phyloP scores from a whole-genome alignment of 768 basidiomycete genomes.

The Hygrocybe punicea region DNA sequence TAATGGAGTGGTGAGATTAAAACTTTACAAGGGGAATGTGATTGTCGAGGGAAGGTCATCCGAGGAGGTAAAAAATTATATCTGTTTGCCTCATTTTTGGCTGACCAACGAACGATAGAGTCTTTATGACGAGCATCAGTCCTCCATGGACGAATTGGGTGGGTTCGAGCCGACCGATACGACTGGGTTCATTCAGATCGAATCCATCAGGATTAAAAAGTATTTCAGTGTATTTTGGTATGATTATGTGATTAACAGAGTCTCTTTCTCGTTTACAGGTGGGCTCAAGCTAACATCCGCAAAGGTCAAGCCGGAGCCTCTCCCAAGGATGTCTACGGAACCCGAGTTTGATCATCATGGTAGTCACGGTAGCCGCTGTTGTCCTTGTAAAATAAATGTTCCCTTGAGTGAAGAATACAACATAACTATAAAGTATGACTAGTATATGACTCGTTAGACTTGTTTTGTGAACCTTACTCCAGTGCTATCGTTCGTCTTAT shows the following conservation, averaged over 20 bases:
- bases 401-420: too few species aligned
- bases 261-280: conserved; percentile 42
- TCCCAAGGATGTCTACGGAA: conserved; percentile 76
- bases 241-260: not conserved
- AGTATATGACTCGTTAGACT: too few species aligned
- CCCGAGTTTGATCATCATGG: conserved; percentile 54
- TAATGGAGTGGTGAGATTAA: conserved; percentile 86
- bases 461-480: too few species aligned
- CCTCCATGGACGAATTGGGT: conserved; percentile 98
- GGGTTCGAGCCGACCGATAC: conserved; percentile 97
- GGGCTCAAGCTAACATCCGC: conserved; percentile 83
- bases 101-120: conserved; percentile 44
- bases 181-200: conserved; percentile 94
- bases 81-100: conserved; percentile 4
- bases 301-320: conserved; percentile 79
- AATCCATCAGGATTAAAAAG: conserved; percentile 98
- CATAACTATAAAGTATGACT: too few species aligned
- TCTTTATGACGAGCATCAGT: conserved; percentile 91
- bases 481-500: too few species aligned
- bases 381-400: too few species aligned
- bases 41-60: conserved; percentile 89
- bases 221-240: conserved; percentile 29
- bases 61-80: conserved; percentile 72
- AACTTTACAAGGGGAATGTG: conserved; percentile 95
- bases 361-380: too few species aligned